phyloP scores from a whole-genome alignment of 768 basidiomycete species.

The Tylopilus rubrobrunneus region DNA sequence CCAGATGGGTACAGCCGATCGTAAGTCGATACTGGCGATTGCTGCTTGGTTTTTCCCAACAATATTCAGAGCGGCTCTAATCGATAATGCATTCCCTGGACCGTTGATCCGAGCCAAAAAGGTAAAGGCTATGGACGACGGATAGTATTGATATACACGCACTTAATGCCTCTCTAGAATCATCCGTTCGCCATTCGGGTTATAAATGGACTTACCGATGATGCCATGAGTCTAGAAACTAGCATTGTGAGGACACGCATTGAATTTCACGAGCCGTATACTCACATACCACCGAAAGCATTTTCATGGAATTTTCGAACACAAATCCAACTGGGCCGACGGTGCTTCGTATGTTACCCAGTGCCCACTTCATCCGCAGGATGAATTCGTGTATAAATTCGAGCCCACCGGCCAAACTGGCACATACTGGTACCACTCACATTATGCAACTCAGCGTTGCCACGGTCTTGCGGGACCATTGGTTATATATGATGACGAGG shows the following conservation, averaged over 20 bases:
- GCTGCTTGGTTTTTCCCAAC: background rate
- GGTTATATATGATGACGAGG: background rate
- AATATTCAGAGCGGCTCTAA: background rate
- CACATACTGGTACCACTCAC: constrained; percentile 40
- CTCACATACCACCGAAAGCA: constrained; percentile 8
- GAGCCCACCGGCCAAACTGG: constrained; percentile 21
- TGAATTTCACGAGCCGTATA: background rate
- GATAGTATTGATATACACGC: background rate
- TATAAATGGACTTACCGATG: constrained; percentile 29
- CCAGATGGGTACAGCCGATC: constrained; percentile 7
- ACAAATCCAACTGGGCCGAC: constrained; percentile 5
- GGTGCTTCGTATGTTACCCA: constrained; percentile 1
- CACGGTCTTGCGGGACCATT: background rate
- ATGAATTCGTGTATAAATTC: constrained; percentile 37
- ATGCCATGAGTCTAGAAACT: no score
- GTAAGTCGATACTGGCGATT: background rate
- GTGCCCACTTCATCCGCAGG: constrained; percentile 1
- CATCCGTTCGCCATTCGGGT: background rate
- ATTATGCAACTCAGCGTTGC: background rate
- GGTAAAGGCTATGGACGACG: constrained; percentile 4
- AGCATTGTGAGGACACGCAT: constrained; percentile 12
- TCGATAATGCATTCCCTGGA: constrained; percentile 30
- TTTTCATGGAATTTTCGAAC: constrained; percentile 6
- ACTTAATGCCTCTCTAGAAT: background rate
- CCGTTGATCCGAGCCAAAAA: constrained; percentile 41